Conservation (phyloP, 306 rosid genomes). For the Citrullus amarus region DNA sequence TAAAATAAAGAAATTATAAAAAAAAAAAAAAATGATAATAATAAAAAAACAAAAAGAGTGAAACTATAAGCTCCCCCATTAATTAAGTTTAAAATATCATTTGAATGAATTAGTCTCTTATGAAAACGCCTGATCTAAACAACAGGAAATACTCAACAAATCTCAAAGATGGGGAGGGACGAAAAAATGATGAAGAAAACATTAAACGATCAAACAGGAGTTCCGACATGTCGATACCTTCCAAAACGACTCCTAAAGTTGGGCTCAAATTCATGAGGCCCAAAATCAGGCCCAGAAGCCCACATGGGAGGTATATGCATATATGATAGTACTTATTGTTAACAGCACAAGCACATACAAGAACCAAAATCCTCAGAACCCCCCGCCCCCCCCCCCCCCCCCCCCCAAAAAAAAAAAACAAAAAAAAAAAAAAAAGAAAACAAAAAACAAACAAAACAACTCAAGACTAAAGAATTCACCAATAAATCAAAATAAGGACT, state of each 20-base stretch:
- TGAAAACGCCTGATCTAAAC: no score
- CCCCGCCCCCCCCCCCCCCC: no score
- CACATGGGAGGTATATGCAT: not conserved
- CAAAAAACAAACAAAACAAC: not conserved
- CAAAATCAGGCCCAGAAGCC: not conserved
- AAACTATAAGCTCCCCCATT: not conserved
- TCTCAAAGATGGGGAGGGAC: not conserved
- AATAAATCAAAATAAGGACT: not conserved
- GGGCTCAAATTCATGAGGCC: not conserved
- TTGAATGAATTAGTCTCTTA: not conserved
- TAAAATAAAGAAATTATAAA: no score
- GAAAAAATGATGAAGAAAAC: not conserved
- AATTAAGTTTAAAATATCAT: not conserved
- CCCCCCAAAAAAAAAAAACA: no score
- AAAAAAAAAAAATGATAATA: no score
- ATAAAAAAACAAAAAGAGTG: no score
- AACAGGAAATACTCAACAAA: not conserved
- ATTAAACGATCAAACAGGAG: not conserved
- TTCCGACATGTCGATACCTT: not conserved
- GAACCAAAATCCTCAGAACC: not conserved
- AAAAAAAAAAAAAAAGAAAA: no score
- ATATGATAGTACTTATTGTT: not conserved
- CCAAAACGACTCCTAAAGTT: not conserved
- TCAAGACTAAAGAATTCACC: conserved; percentile 10
- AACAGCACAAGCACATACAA: not conserved